Evolutionary conservation across 768 basidiomycete genomes (phyloP).

Genomic region (Mycena crocata): DNA sequence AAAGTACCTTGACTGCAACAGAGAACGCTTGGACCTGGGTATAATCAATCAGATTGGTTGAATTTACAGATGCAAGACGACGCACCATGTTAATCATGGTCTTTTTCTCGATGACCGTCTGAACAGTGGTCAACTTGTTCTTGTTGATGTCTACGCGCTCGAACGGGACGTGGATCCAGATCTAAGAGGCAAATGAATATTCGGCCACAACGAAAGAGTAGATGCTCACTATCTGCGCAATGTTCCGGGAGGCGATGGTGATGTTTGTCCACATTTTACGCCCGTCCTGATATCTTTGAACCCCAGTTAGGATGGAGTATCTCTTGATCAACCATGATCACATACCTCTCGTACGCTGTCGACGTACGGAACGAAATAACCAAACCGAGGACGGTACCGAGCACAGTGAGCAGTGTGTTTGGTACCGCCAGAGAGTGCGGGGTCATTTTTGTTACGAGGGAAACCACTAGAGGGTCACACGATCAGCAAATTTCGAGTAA

Average conservation of each 20-base stretch:
- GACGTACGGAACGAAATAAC: conserved; percentile 81
- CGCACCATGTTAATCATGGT: conserved; percentile 76
- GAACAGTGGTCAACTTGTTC: conserved; percentile 47
- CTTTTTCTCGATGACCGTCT: conserved; percentile 77
- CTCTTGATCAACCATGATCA: neutral
- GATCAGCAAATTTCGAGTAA: conserved; percentile 51
- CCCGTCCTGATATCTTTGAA: conserved; percentile 71
- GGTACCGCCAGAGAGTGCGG: conserved; percentile 60
- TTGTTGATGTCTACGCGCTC: conserved; percentile 51
- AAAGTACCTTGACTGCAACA: conserved; percentile 70
- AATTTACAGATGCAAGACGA: neutral
- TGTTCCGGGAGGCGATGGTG: conserved; percentile 29
- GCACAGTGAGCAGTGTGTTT: conserved; percentile 70
- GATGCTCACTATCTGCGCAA: conserved; percentile 28
- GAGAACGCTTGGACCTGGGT: conserved; percentile 73
- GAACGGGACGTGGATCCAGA: conserved; percentile 67
- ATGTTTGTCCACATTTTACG: conserved; percentile 70
- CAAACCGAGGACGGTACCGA: conserved; percentile 80
- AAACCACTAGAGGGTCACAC: conserved; percentile 64
- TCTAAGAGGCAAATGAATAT: conserved; percentile 42
- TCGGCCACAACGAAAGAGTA: neutral
- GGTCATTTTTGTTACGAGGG: conserved; percentile 63
- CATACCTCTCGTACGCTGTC: conserved; percentile 74
- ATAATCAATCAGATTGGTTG: neutral
- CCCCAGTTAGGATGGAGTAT: neutral